phyloP scores from a whole-genome alignment of 306 rosid genomes.

The Sicyos edulis region DNA sequence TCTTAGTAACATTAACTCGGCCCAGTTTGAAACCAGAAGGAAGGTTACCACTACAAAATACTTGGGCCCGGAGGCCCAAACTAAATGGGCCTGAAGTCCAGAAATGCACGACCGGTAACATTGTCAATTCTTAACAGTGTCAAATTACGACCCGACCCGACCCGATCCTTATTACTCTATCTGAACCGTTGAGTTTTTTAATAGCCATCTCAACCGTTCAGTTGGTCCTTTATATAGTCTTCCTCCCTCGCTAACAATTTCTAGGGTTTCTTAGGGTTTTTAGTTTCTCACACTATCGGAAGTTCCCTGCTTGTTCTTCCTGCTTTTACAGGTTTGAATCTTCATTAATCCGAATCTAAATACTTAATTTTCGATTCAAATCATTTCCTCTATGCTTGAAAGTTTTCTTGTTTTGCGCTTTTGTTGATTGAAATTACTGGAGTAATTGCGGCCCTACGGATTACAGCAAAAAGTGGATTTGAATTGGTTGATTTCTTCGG shows the following conservation, averaged over 20 bases:
- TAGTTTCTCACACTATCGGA: not conserved
- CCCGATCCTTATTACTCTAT: not conserved
- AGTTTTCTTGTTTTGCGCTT: not conserved
- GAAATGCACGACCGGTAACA: not conserved
- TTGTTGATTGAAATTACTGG: not conserved
- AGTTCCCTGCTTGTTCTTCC: not conserved
- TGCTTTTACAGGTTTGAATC: slow-evolving; percentile 10
- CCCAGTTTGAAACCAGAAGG: too few species aligned
- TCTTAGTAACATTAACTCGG: too few species aligned
- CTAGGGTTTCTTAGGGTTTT: slow-evolving; percentile 16
- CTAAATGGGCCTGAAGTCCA: too few species aligned
- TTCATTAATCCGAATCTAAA: not conserved
- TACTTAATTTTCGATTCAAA: not conserved
- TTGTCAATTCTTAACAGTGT: not conserved
- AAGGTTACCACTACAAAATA: too few species aligned
- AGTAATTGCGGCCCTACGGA: not conserved
- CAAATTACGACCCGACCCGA: not conserved
- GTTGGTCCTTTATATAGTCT: not conserved
- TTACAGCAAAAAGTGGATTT: not conserved
- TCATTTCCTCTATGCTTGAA: not conserved
- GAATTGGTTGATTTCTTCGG: not conserved
- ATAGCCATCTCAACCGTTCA: slow-evolving; percentile 15
- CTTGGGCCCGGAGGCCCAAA: too few species aligned
- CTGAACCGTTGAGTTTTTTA: not conserved
- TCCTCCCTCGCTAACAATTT: not conserved